Evolutionary conservation across 2,329 filamentous ascomycete genomes (phyloP).

Genomic region (Ophiocordyceps camponoti-saundersi): DNA sequence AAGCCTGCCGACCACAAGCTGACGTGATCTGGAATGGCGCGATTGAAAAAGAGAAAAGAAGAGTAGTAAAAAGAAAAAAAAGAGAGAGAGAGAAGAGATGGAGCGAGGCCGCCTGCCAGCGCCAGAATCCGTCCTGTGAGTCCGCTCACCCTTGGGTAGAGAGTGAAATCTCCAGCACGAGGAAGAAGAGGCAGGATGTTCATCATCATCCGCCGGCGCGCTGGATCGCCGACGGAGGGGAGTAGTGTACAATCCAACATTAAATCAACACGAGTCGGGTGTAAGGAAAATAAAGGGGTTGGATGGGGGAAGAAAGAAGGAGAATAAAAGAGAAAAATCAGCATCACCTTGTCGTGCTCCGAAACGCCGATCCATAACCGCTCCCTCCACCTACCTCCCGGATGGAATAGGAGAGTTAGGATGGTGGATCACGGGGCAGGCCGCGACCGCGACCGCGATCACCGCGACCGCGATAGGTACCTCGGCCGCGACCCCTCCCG

Average conservation of each 20-base stretch:
- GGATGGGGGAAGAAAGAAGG: neutral
- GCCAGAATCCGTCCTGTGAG: slow-evolving; percentile 1
- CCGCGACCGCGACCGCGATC: slow-evolving; percentile 18
- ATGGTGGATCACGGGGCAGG: slow-evolving; percentile 16
- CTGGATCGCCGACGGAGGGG: slow-evolving; percentile 20
- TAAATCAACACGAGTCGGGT: slow-evolving; percentile 9
- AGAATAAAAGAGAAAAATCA: neutral
- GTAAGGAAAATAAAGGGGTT: slow-evolving; percentile 2
- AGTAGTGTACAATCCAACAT: slow-evolving; percentile 26
- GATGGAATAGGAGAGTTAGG: slow-evolving; percentile 13
- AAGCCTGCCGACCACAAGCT: too few species aligned
- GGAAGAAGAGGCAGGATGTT: neutral
- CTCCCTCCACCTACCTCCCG: neutral
- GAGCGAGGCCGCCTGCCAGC: slow-evolving; percentile 3
- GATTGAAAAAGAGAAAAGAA: too few species aligned
- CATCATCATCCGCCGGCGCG: slow-evolving; percentile 12
- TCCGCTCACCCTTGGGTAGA: neutral
- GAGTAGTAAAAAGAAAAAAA: too few species aligned
- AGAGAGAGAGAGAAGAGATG: too few species aligned
- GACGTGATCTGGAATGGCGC: too few species aligned
- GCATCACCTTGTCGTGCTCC: neutral
- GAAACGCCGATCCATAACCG: slow-evolving; percentile 1
- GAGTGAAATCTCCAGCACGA: neutral
- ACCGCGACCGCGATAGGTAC: slow-evolving; percentile 20
- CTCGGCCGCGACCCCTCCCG: slow-evolving; percentile 20